A percentile compares a stretch with the other conserved stretches of the same genome.
phyloP scores from a whole-genome alignment of 2,329 filamentous ascomycete genomes.

The Cladorrhinum sp. region DNA sequence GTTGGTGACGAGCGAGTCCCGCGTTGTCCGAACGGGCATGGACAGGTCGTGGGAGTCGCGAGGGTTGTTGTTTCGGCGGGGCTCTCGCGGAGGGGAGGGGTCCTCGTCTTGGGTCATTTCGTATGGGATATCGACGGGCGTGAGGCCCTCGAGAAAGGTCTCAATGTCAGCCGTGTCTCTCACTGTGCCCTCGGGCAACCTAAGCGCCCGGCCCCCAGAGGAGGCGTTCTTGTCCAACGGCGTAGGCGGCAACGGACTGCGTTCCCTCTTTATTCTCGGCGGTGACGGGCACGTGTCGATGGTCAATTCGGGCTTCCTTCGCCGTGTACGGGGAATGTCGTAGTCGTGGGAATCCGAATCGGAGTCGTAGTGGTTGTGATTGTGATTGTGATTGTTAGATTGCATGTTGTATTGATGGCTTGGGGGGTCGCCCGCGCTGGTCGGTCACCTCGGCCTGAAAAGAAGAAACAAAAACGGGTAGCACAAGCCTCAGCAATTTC shows the following conservation, averaged over 20 bases:
- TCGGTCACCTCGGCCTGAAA: background rate
- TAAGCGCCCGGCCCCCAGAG: conserved; percentile 34
- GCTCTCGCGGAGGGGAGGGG: conserved; percentile 17
- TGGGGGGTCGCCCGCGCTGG: background rate
- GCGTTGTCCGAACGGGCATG: conserved; percentile 70
- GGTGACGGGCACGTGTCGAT: conserved; percentile 25
- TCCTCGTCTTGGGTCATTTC: conserved; percentile 31
- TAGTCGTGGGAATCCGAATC: background rate
- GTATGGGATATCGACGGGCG: conserved; percentile 38
- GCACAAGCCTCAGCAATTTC: conserved; percentile 9
- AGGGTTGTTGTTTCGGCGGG: conserved; percentile 32
- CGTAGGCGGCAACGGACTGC: conserved; percentile 25
- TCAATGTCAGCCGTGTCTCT: conserved; percentile 34
- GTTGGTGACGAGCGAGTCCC: conserved; percentile 91
- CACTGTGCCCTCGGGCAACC: conserved; percentile 24
- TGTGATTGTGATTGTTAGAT: background rate
- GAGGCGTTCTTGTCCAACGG: conserved; percentile 31
- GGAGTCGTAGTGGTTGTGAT: background rate
- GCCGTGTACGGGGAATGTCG: conserved; percentile 13
- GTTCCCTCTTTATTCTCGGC: conserved; percentile 3
- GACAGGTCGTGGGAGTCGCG: conserved; percentile 83
- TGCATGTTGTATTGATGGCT: conserved; percentile 12
- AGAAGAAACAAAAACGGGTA: conserved; percentile 18
- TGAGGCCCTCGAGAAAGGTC: conserved; percentile 39
- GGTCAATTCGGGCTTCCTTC: conserved; percentile 27